Conservation (phyloP, 1,139 yeast genomes). For the Zhuliangozyma blackwelliae region DNA sequence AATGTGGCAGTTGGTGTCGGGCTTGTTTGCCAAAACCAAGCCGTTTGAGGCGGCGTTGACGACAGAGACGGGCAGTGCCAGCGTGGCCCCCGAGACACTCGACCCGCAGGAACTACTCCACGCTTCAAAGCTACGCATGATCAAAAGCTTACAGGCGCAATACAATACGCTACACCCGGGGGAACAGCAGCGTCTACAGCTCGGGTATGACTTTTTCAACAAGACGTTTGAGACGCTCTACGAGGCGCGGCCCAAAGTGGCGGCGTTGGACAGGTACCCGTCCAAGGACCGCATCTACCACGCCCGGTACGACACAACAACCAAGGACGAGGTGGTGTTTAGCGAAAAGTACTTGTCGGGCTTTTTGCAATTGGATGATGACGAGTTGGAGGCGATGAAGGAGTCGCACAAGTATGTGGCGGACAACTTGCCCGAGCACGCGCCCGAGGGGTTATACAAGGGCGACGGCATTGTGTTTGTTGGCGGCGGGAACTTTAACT, state of each 20-base stretch:
- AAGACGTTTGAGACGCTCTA: slow-evolving; percentile 33
- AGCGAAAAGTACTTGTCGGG: slow-evolving; percentile 43
- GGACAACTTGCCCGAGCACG: slow-evolving; percentile 40
- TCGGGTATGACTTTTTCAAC: slow-evolving; percentile 30
- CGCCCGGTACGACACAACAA: slow-evolving; percentile 44
- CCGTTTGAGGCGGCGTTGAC: slow-evolving; percentile 1
- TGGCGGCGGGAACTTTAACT: slow-evolving; percentile 60
- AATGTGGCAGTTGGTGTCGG: neutral
- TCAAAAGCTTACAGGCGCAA: slow-evolving; percentile 12
- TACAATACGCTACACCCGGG: slow-evolving; percentile 8
- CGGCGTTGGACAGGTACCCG: slow-evolving; percentile 27
- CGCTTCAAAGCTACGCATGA: slow-evolving; percentile 12
- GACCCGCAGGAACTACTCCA: slow-evolving; percentile 1
- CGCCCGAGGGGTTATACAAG: slow-evolving; percentile 37
- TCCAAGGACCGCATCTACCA: slow-evolving; percentile 42
- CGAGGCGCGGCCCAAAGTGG: slow-evolving; percentile 31
- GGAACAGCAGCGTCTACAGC: slow-evolving; percentile 7
- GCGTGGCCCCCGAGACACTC: neutral
- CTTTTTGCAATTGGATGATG: slow-evolving; percentile 49
- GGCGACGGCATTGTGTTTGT: slow-evolving; percentile 80
- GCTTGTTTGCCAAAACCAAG: slow-evolving; percentile 1
- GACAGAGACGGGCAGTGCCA: neutral
- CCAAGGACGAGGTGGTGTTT: slow-evolving; percentile 10
- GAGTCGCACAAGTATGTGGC: slow-evolving; percentile 53
- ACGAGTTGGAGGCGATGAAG: slow-evolving; percentile 37